phyloP scores from a whole-genome alignment of 2,329 filamentous ascomycete species.

The Paraphoma sp. region DNA sequence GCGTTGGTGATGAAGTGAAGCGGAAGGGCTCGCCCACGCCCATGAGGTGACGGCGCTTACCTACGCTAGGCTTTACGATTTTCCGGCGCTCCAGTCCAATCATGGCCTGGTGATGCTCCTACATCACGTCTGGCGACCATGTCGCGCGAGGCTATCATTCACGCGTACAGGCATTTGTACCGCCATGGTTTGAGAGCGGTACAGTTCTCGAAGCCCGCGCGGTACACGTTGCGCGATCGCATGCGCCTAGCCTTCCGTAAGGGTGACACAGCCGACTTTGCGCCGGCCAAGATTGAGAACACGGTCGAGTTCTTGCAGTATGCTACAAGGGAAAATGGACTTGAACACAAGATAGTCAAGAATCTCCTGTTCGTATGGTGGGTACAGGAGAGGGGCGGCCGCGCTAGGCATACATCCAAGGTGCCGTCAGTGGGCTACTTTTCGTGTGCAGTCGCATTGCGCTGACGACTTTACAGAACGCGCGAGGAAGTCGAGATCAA shows the following conservation, averaged over 20 bases:
- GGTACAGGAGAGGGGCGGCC: slow-evolving; percentile 47
- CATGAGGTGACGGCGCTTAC: slow-evolving; percentile 8
- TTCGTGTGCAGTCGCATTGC: neutral
- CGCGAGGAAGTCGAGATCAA: slow-evolving; percentile 38
- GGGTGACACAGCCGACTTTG: slow-evolving; percentile 36
- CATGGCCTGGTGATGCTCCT: slow-evolving; percentile 7
- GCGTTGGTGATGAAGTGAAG: slow-evolving; percentile 17
- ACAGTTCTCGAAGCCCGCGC: slow-evolving; percentile 72
- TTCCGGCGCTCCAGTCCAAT: slow-evolving; percentile 13
- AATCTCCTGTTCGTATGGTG: slow-evolving; percentile 65
- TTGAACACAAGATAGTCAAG: slow-evolving; percentile 76
- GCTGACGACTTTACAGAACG: slow-evolving; percentile 19
- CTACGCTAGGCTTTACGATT: slow-evolving; percentile 16
- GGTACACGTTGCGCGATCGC: slow-evolving; percentile 65
- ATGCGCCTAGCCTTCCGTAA: slow-evolving; percentile 51
- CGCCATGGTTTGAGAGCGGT: slow-evolving; percentile 72
- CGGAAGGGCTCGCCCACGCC: slow-evolving; percentile 2
- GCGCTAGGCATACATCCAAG: slow-evolving; percentile 36
- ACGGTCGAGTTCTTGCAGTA: slow-evolving; percentile 75
- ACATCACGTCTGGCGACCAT: slow-evolving; percentile 25
- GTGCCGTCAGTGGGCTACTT: slow-evolving; percentile 17
- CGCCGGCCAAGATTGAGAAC: slow-evolving; percentile 60
- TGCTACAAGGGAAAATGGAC: slow-evolving; percentile 66
- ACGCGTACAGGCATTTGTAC: slow-evolving; percentile 74
- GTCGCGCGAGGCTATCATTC: slow-evolving; percentile 57